A percentile compares a stretch with the other conserved stretches of the same genome.
These are phyloP conservation scores for Ochetophila trinervis DNA, from an alignment of 306 rosid genomes.

Conservation along the genomic window DNA sequence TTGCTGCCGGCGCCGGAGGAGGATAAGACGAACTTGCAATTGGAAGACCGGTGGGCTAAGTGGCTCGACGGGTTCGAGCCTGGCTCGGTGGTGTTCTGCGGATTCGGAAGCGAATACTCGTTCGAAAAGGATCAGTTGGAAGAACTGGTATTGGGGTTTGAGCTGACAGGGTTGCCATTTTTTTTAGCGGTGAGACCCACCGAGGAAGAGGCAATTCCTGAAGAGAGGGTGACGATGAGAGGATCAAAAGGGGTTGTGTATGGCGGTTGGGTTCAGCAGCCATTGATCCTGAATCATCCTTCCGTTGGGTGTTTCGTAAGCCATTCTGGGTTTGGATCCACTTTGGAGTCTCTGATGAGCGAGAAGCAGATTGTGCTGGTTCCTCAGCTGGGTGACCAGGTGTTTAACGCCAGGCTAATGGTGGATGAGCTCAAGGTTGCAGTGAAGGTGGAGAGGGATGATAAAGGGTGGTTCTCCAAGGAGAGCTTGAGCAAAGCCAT, in stretches of 20 bases:
- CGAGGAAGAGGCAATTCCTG: conserved; percentile 28
- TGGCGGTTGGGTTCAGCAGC: conserved; percentile 63
- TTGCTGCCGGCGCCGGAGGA: too few species aligned
- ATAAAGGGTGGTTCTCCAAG: conserved; percentile 41
- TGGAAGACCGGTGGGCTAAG: conserved; percentile 48
- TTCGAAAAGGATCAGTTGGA: conserved; percentile 39
- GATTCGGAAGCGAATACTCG: conserved; percentile 54
- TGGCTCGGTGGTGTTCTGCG: conserved; percentile 43
- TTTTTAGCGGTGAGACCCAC: conserved; percentile 46
- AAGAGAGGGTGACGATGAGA: conserved; percentile 45
- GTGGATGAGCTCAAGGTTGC: conserved; percentile 53
- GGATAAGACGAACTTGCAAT: conserved; percentile 19
- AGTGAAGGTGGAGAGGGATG: conserved; percentile 39
- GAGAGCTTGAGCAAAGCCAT: conserved; percentile 42
- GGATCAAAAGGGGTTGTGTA: conserved; percentile 49
- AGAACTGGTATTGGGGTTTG: conserved; percentile 56
- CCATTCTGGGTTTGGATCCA: conserved; percentile 62
- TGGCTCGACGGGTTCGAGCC: conserved; percentile 47
- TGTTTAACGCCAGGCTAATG: too few species aligned
- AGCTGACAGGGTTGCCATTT: conserved; percentile 52
- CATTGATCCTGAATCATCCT: conserved; percentile 46
- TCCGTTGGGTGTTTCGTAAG: conserved; percentile 67
- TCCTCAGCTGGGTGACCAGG: conserved; percentile 56
- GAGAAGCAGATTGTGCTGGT: conserved; percentile 52
- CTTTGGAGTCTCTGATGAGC: conserved; percentile 49